Percentiles rank a stretch among this genome's conserved stretches.
Conservation (phyloP, 2,329 filamentous ascomycete species). For the Fusarium dlaminii region DNA sequence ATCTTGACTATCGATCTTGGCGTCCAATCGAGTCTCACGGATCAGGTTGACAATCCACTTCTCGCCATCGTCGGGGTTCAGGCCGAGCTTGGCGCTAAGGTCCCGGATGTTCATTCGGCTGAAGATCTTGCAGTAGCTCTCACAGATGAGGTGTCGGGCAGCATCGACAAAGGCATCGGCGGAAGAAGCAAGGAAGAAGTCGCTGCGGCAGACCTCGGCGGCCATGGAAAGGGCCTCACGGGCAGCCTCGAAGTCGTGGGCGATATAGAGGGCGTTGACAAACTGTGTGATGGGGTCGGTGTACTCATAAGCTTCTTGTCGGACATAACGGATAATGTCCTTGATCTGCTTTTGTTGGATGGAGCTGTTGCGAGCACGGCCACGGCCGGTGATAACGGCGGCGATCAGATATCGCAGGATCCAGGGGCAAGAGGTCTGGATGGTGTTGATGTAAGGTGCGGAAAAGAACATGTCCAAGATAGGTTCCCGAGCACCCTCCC, state of each 20-base stretch:
- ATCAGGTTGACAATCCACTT: conserved; percentile 99
- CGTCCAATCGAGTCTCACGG: conserved; percentile 94
- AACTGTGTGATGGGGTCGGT: conserved; percentile 95
- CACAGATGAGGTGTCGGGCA: conserved; percentile 94
- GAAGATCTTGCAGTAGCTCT: conserved; percentile 99
- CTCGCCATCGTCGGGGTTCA: conserved; percentile 95
- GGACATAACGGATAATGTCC: conserved; percentile 93
- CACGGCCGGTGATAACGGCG: conserved; percentile 93
- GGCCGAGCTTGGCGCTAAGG: conserved; percentile 87
- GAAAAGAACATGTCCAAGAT: conserved; percentile 98
- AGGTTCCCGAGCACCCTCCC: conserved; percentile 87
- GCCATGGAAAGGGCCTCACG: conserved; percentile 86
- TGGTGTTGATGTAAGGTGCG: conserved; percentile 98
- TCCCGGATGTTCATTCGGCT: conserved; percentile 98
- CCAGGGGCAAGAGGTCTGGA: conserved; percentile 98
- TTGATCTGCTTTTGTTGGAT: conserved; percentile 98
- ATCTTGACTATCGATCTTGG: conserved; percentile 99
- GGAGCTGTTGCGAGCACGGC: conserved; percentile 80
- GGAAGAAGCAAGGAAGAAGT: conserved; percentile 92
- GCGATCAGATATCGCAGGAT: conserved; percentile 92
- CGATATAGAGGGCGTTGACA: conserved; percentile 93
- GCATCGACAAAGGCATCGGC: conserved; percentile 92
- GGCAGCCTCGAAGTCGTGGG: conserved; percentile 90
- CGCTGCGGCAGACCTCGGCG: conserved; percentile 88
- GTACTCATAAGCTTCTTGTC: conserved; percentile 98